Evolutionary conservation across 2,329 filamentous ascomycete genomes (phyloP).

Genomic region (Celoporthe dispersa): DNA sequence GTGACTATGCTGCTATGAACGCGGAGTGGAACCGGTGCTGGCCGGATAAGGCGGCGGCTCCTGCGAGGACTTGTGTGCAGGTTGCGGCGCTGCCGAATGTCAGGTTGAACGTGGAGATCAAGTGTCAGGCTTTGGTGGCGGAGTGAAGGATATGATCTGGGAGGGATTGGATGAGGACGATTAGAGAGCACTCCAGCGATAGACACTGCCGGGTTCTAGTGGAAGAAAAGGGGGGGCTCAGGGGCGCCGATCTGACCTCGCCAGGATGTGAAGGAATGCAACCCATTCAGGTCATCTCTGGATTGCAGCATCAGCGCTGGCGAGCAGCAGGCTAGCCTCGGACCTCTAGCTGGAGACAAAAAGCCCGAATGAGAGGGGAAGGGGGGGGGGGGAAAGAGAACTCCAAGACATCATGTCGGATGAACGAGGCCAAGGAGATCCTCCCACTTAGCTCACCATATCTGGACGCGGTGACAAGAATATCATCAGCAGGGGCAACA

Average conservation of each 20-base stretch:
- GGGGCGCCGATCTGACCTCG: background rate
- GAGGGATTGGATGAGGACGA: background rate
- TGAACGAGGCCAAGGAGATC: background rate
- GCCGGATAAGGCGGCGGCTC: conserved; percentile 39
- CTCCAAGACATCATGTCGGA: background rate
- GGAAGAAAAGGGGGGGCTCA: background rate
- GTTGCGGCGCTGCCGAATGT: conserved; percentile 40
- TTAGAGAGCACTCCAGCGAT: background rate
- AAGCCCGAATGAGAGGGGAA: no score
- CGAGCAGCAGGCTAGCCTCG: background rate
- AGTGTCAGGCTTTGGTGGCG: conserved; percentile 34
- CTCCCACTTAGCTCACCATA: background rate
- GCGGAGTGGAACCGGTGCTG: conserved; percentile 42
- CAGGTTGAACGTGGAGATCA: conserved; percentile 41
- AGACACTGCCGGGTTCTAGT: background rate
- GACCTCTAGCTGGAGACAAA: background rate
- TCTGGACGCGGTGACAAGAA: background rate
- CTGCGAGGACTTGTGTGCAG: conserved; percentile 41
- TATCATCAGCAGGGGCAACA: background rate
- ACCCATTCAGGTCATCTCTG: background rate
- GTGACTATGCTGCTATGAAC: conserved; percentile 41
- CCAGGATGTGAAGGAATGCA: background rate
- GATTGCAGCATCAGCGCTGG: background rate
- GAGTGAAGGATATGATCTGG: conserved; percentile 9
- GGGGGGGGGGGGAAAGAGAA: no score